A percentile compares a stretch with the other conserved stretches of the same genome.
Evolutionary conservation across 169 alveolate genomes (phyloP).

Genomic region (Babesia bovis): DNA sequence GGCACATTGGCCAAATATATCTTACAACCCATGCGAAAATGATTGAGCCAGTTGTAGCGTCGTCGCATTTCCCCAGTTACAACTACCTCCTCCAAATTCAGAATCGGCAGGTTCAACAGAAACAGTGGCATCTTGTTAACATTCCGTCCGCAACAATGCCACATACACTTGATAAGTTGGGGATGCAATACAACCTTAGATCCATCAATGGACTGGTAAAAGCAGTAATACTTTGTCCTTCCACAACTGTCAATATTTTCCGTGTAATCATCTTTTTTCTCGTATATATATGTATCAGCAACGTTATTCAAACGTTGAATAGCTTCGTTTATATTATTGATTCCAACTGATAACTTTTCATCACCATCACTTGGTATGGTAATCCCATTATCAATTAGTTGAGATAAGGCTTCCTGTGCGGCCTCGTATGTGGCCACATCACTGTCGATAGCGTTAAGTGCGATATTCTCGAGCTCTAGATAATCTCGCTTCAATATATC

Average conservation of each 20-base stretch:
- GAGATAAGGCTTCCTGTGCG: constrained; percentile 3
- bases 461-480: constrained; percentile 18
- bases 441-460: constrained; percentile 4
- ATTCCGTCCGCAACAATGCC: constrained; percentile 27
- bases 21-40: constrained; percentile 44
- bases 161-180: constrained; percentile 29
- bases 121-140: constrained; percentile 22
- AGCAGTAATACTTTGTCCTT: constrained; percentile 21
- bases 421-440: constrained; percentile 27
- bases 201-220: constrained; percentile 39
- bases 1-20: constrained; percentile 36
- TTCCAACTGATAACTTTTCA: not conserved
- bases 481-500: constrained; percentile 23
- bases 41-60: constrained; percentile 38
- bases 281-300: constrained; percentile 27
- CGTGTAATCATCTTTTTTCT: not conserved
- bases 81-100: constrained; percentile 29
- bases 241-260: constrained; percentile 11
- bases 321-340: constrained; percentile 26
- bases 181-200: constrained; percentile 33
- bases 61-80: constrained; percentile 19
- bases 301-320: constrained; percentile 1
- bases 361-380: not conserved
- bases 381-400: constrained; percentile 6
- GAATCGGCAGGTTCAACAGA: constrained; percentile 27